Conservation (phyloP, 2,329 filamentous ascomycete species). For the Phialophora verrucosa region DNA sequence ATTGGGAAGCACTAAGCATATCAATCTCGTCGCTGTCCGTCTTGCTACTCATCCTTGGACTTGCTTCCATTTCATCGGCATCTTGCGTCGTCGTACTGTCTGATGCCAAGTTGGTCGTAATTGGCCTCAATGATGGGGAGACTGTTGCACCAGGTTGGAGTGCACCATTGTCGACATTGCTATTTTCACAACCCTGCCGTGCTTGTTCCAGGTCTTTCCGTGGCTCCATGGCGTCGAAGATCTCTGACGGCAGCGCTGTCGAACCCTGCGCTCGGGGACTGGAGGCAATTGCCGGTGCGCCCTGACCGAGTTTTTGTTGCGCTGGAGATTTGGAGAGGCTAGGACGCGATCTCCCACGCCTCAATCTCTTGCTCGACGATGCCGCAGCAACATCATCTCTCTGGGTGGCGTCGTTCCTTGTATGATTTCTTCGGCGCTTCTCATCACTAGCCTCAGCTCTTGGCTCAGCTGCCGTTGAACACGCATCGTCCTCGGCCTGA, state of each 20-base stretch:
- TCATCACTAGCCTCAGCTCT: neutral
- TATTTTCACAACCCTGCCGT: neutral
- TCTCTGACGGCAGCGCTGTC: neutral
- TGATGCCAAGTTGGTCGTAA: neutral
- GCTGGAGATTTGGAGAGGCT: neutral
- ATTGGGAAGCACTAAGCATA: constrained; percentile 52
- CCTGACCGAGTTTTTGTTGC: neutral
- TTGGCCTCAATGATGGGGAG: neutral
- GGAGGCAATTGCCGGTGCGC: neutral
- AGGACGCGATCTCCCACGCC: neutral
- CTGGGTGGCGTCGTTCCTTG: neutral
- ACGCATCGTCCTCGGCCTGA: neutral
- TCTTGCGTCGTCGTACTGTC: neutral
- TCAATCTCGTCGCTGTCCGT: constrained; percentile 50
- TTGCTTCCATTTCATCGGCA: neutral
- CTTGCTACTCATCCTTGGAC: neutral
- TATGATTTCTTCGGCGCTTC: neutral
- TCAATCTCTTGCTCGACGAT: neutral
- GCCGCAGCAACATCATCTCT: neutral
- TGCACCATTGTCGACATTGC: neutral
- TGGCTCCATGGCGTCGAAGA: neutral
- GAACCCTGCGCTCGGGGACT: neutral
- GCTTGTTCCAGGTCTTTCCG: neutral
- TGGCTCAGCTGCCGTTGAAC: neutral
- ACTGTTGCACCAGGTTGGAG: neutral